Base-by-base conservation (phyloP, 768 basidiomycete genomes). In the Mycena alexandri region DNA sequence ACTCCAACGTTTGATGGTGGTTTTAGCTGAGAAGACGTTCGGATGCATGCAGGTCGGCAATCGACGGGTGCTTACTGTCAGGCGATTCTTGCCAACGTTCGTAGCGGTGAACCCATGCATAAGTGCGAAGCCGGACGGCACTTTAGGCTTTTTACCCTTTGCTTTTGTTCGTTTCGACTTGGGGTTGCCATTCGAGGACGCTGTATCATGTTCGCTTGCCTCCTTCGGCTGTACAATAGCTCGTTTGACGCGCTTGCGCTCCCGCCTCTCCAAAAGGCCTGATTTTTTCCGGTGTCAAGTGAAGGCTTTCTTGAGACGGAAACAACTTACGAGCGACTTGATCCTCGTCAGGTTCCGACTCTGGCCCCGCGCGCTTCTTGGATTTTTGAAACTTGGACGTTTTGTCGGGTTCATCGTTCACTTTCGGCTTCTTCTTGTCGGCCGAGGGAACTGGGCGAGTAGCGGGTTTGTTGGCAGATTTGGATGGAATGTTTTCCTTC, bases 191-290 rank as follows among this genome's bases (percentile, higher is more conserved):
- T 59, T 51, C 8, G 65, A 47, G 12, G 61, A 42, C 53, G 63
- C 71, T 29, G 67, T 53, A 12, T 76, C 67, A 53, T 68, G 52
- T 55, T 75, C 70, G 59, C 73, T 69, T 46, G 59, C 63, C 42
- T 65, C 54, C 24, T 63, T 56, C 7, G 83, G 80, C 34, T 81
- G 74, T 42, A 89, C 81, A 42, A 91, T 88, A 3, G 82, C 84
- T 22, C 85, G 85, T 72, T 87, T 92, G 24, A 78, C 77, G 59
- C 86, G 85, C 75, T 90, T 89, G 50, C 88, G 83, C 67, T 91
- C 87, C 16, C 90, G 86, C 29, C 93, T 86, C 68, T 90, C 89
- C 13, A 83, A 80, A 14, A 92, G 77, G 61, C 92, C 92, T 94
- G 46, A 41, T 57, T 43, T 17, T 2, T 5, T 14, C 7, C 10